These are phyloP conservation scores for Mikania micrantha DNA, from an alignment of 129 eudicot species.

Conservation along the genomic window DNA sequence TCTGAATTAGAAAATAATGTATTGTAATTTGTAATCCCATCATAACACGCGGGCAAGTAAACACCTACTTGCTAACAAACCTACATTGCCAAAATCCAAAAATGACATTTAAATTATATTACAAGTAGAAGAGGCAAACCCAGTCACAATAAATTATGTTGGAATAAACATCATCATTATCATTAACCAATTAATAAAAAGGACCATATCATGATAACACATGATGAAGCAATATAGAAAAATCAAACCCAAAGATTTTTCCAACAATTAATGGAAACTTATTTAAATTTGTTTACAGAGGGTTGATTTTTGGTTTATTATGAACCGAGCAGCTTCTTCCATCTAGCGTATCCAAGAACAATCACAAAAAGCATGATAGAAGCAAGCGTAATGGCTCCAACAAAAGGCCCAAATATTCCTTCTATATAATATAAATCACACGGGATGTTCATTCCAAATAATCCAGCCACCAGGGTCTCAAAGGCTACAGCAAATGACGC, in stretches of 20 bases:
- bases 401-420: conserved; percentile 48
- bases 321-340: conserved; percentile 97
- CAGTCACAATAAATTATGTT: background rate
- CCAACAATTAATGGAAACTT: background rate
- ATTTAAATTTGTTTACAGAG: background rate
- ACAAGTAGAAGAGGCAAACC: background rate
- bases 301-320: conserved; percentile 18
- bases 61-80: background rate
- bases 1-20: no score
- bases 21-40: no score
- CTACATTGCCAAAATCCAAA: background rate
- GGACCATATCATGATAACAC: conserved; percentile 11
- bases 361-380: conserved; percentile 55
- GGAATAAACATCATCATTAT: conserved; percentile 12
- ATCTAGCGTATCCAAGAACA: conserved; percentile 77
- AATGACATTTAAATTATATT: background rate
- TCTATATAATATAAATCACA: conserved; percentile 27
- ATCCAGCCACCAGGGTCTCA: conserved; percentile 68
- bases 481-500: conserved; percentile 83
- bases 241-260: conserved; percentile 13
- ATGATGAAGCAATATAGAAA: conserved; percentile 6
- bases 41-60: no score
- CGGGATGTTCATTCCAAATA: conserved; percentile 90
- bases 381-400: conserved; percentile 37
- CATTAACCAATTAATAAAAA: background rate